These are phyloP conservation scores for Diophrys sp. DNA, from an alignment of 73 alveolate genomes.

Conservation along the genomic window DNA sequence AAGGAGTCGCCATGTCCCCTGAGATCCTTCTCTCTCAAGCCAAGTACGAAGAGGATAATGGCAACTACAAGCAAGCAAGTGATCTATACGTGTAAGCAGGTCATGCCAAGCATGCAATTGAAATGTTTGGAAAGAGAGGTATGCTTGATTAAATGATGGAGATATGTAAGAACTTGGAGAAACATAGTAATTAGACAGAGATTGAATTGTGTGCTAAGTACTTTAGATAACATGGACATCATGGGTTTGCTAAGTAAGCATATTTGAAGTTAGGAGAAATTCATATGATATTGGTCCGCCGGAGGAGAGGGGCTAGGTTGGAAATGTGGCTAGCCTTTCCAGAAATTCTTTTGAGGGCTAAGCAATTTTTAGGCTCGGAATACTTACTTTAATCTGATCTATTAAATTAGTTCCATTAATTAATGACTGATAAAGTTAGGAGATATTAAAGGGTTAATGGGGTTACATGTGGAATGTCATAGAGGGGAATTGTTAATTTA, in stretches of 20 bases:
- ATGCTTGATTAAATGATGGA: slow-evolving; percentile 86
- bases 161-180: slow-evolving; percentile 80
- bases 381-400: too few species aligned
- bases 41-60: slow-evolving; percentile 75
- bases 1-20: slow-evolving; percentile 48
- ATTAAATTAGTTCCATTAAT: too few species aligned
- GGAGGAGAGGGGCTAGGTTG: slow-evolving; percentile 85
- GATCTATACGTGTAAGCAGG: slow-evolving; percentile 72
- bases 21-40: slow-evolving; percentile 79
- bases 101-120: slow-evolving; percentile 85
- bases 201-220: slow-evolving; percentile 90
- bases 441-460: slow-evolving; percentile 85
- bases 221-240: slow-evolving; percentile 84
- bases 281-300: slow-evolving; percentile 81
- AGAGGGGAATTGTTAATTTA: too few species aligned
- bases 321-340: too few species aligned
- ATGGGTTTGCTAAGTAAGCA: slow-evolving; percentile 94
- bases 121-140: slow-evolving; percentile 86
- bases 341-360: too few species aligned
- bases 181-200: slow-evolving; percentile 69
- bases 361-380: too few species aligned
- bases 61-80: slow-evolving; percentile 89
- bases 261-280: slow-evolving; percentile 86
- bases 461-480: slow-evolving; percentile 88
- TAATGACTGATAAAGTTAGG: too few species aligned